Evolutionary conservation across 495 filamentous ascomycete genomes (phyloP), one percentile per base, ranked within the genome.

Genomic region (Physcia stellaris): DNA sequence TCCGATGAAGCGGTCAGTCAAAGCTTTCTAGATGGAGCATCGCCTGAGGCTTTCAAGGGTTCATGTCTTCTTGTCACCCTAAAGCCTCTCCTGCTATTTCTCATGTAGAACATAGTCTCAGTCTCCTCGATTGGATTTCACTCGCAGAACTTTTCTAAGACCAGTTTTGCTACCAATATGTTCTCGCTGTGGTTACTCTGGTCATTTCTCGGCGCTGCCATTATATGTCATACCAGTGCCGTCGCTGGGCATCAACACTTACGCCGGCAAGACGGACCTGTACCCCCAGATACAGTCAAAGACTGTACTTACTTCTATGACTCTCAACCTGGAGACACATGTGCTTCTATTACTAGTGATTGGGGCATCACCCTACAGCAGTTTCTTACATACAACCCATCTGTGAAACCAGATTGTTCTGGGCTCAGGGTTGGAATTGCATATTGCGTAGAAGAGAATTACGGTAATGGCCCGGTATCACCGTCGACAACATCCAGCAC

Each of bases 301-400:
- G 30, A 47, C 27, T 61, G 58, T 36, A 41, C 42, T 12, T 35
- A 36, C 6, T 53, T 45, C 42, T 47, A 59, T 32, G n/a, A 34
- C 7, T 49, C 55, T 1, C 16, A 36, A 0, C 6, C 37, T 0
- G 55, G 51, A 12, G 55, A 60, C 24, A 39, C 34, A 15, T 60
- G 51, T 43, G 32, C 39, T 19, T 21, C 36, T 11, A 53, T 60
- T 35, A 32, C 43, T 18, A 35, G 29, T 9, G 31, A 30, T 3
- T 21, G 47, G 28, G 48, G 48, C 16, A 42, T 58, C 41, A 45
- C 38, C 17, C 4, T 42, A 1, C 34, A 12, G 6, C 30, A 56
- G 29, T 46, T 53, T 35, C 24, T 36, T 22, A 30, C 37, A 4
- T 56, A 51, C 43, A 56, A 53, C 39, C 48, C 53, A 15, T 28